Evolutionary conservation across 768 basidiomycete species (phyloP).

Genomic region (Austroboletus eburneus): DNA sequence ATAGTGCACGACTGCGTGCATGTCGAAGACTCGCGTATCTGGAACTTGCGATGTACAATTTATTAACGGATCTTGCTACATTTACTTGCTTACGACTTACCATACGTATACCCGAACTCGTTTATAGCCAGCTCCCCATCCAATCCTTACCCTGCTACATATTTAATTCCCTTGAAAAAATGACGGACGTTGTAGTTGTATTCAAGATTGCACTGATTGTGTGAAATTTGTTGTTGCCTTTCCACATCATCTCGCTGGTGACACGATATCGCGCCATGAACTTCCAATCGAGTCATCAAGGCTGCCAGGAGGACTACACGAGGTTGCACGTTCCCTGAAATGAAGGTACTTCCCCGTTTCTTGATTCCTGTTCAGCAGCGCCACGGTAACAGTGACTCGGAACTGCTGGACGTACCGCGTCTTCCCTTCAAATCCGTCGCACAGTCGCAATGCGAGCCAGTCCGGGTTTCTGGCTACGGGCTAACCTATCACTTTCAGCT

Average conservation of each 20-base stretch:
- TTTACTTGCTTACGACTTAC: slow-evolving; percentile 12
- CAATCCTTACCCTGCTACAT: slow-evolving; percentile 5
- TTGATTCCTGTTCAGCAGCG: neutral
- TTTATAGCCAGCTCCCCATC: slow-evolving; percentile 11
- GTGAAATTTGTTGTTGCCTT: too few relatives aligned
- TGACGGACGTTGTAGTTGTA: too few relatives aligned
- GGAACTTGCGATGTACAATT: slow-evolving; percentile 5
- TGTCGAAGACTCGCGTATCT: too few relatives aligned
- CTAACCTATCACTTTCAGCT: too few relatives aligned
- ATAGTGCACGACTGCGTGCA: neutral
- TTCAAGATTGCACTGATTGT: too few relatives aligned
- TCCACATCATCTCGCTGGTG: too few relatives aligned
- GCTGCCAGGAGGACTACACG: slow-evolving; percentile 23
- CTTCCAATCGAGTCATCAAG: slow-evolving; percentile 2
- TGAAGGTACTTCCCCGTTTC: slow-evolving; percentile 8
- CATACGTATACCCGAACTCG: slow-evolving; percentile 21
- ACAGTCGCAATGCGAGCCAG: neutral
- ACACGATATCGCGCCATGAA: too few relatives aligned
- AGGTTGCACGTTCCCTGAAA: slow-evolving; percentile 9
- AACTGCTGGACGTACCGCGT: neutral
- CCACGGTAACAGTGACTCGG: neutral
- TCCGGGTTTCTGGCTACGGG: neutral
- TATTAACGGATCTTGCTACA: slow-evolving; percentile 4
- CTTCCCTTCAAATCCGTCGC: neutral
- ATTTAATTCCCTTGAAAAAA: too few relatives aligned